These are phyloP conservation scores for Lactarius hengduanensis DNA, from an alignment of 768 basidiomycete species.

Conservation along the genomic window DNA sequence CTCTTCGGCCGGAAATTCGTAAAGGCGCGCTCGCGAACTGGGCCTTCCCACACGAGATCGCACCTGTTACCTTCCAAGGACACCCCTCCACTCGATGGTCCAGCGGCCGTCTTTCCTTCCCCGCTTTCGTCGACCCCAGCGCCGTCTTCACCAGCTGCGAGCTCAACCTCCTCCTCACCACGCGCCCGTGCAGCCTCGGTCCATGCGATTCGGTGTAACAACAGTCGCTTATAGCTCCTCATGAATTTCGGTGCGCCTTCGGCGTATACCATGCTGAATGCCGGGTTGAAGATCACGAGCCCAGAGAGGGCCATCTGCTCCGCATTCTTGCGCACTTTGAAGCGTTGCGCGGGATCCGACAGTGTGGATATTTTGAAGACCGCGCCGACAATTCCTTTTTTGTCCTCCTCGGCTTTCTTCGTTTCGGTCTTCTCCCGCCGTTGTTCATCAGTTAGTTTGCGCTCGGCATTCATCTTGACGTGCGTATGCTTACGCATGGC, in stretches of 20 bases:
- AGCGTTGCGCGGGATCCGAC: slow-evolving; percentile 89
- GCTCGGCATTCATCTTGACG: slow-evolving; percentile 90
- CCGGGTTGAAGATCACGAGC: slow-evolving; percentile 85
- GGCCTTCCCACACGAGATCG: slow-evolving; percentile 91
- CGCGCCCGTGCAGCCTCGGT: slow-evolving; percentile 85
- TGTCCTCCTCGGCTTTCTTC: slow-evolving; percentile 86
- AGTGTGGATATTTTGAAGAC: slow-evolving; percentile 91
- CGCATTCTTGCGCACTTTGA: slow-evolving; percentile 96
- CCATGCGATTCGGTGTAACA: slow-evolving; percentile 90
- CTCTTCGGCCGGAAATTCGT: slow-evolving; percentile 75
- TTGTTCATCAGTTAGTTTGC: slow-evolving; percentile 91
- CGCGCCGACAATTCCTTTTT: slow-evolving; percentile 76
- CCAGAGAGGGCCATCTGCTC: slow-evolving; percentile 88
- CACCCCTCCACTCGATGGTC: slow-evolving; percentile 35
- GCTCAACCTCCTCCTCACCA: slow-evolving; percentile 67
- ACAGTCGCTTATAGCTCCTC: slow-evolving; percentile 81
- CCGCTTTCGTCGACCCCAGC: slow-evolving; percentile 39
- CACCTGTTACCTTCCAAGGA: slow-evolving; percentile 89
- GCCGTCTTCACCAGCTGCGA: slow-evolving; percentile 49
- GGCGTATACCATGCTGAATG: slow-evolving; percentile 88
- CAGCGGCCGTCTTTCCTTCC: slow-evolving; percentile 36
- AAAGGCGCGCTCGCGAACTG: slow-evolving; percentile 79
- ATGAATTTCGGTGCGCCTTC: slow-evolving; percentile 88
- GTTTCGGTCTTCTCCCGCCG: slow-evolving; percentile 80
- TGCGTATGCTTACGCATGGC: slow-evolving; percentile 85